These are phyloP conservation scores for Diaporthe capsici DNA, from an alignment of 2,329 filamentous ascomycete species.

Conservation along the genomic window DNA sequence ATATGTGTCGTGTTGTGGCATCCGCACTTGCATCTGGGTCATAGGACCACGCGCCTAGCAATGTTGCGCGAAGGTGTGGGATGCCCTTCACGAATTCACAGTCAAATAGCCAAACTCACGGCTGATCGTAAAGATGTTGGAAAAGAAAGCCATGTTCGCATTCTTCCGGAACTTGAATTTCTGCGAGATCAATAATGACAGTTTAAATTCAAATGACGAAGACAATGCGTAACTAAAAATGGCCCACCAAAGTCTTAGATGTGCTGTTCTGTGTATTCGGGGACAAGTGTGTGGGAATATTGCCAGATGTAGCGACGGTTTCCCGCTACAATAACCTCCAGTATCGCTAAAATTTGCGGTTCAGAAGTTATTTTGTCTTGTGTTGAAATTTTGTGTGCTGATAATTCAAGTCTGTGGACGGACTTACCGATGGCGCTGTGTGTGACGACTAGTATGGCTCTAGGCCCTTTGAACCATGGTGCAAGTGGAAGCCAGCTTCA, in stretches of 20 bases:
- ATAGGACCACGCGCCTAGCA: background rate
- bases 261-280: background rate
- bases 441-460: background rate
- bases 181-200: background rate
- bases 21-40: background rate
- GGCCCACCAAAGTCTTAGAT: background rate
- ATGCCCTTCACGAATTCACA: too few species aligned
- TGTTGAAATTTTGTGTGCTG: background rate
- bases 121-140: too few species aligned
- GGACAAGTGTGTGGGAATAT: background rate
- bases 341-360: background rate
- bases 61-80: background rate
- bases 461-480: background rate
- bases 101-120: too few species aligned
- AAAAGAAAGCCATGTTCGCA: too few species aligned
- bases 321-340: too few species aligned
- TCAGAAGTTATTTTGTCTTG: too few species aligned
- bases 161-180: too few species aligned
- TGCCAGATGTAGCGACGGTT: background rate
- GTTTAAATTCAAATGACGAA: background rate
- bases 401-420: background rate
- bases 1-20: background rate
- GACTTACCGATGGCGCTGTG: background rate
- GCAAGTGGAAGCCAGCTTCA: background rate
- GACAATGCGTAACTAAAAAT: background rate